A percentile compares a stretch with the other conserved stretches of the same genome.
These are phyloP conservation scores for Amanita subjunquillea DNA, from an alignment of 768 basidiomycete genomes.

Conservation along the genomic window DNA sequence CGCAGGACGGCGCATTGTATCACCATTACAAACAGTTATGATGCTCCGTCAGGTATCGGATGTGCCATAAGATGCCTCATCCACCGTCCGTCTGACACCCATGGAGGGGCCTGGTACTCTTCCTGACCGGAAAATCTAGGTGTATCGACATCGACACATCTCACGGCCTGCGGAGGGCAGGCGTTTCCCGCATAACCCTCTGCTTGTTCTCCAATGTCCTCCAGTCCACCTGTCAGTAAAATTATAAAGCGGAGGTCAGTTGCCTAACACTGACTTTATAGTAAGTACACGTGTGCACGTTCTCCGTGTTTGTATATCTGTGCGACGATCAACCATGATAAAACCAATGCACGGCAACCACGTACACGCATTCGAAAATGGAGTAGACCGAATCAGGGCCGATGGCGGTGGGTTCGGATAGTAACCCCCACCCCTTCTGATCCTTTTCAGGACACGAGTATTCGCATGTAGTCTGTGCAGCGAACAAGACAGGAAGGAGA, in stretches of 20 bases:
- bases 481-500: neutral
- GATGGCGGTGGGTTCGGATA: neutral
- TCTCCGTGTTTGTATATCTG: neutral
- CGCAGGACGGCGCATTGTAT: too few relatives aligned
- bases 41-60: neutral
- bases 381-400: conserved; percentile 6
- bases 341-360: neutral
- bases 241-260: too few relatives aligned
- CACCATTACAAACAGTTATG: neutral
- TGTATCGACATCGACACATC: neutral
- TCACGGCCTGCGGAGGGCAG: conserved; percentile 4
- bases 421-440: neutral
- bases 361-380: conserved; percentile 9
- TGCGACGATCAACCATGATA: neutral
- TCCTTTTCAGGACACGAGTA: conserved; percentile 7
- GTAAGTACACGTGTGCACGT: conserved; percentile 5
- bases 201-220: conserved; percentile 4
- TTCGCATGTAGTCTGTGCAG: neutral
- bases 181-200: neutral
- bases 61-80: neutral
- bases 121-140: conserved; percentile 6
- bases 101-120: conserved; percentile 1
- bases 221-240: neutral
- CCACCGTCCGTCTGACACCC: conserved; percentile 4
- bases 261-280: conserved; percentile 3